Conservation (phyloP, 2,329 filamentous ascomycete species). For the Alternaria alternata region DNA sequence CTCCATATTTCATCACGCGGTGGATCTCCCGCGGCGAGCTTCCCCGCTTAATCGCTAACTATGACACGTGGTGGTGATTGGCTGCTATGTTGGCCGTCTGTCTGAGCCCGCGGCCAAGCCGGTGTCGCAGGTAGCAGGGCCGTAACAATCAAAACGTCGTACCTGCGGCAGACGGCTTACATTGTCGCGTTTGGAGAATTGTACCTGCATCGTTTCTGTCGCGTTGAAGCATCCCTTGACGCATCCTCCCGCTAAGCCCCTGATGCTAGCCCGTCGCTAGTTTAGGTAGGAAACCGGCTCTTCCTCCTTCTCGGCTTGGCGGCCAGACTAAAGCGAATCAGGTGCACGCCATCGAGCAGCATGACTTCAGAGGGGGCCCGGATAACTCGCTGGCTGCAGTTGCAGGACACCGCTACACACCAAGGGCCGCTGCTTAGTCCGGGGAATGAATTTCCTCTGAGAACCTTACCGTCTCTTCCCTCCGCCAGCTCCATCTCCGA, state of each 20-base stretch:
- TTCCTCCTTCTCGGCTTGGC: conserved; percentile 9
- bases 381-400: conserved; percentile 44
- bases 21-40: conserved; percentile 13
- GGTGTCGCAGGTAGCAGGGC: conserved; percentile 20
- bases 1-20: conserved; percentile 6
- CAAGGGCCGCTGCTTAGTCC: conserved; percentile 42
- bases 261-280: conserved; percentile 25
- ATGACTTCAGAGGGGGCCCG: conserved; percentile 32
- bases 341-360: conserved; percentile 22
- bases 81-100: conserved; percentile 8
- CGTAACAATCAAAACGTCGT: conserved; percentile 13
- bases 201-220: conserved; percentile 26
- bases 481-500: conserved; percentile 40
- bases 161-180: conserved; percentile 2
- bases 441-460: conserved; percentile 49
- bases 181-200: neutral
- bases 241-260: conserved; percentile 27
- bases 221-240: conserved; percentile 23
- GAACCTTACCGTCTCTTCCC: conserved; percentile 46
- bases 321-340: conserved; percentile 25
- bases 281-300: conserved; percentile 13
- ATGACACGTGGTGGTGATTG: conserved; percentile 24
- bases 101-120: conserved; percentile 3
- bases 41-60: conserved; percentile 10
- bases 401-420: conserved; percentile 35